Conservation (phyloP, 2,329 filamentous ascomycete genomes). For the Sarocladium strictum region DNA sequence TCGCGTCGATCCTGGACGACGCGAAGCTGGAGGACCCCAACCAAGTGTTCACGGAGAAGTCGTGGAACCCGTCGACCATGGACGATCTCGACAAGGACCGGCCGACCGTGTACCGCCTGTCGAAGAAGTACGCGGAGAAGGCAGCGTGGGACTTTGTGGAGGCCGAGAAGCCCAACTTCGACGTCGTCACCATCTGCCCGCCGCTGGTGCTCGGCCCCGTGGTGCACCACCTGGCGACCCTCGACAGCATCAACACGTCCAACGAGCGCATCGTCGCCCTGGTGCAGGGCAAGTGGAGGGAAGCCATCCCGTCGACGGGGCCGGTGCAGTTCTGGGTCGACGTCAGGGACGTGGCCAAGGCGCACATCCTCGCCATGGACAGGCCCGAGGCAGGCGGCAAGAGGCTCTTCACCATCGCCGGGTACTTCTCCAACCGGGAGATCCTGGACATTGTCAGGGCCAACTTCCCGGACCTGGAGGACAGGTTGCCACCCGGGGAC, state of each 20-base stretch:
- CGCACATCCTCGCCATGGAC: slow-evolving; percentile 48
- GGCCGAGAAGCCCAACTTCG: slow-evolving; percentile 28
- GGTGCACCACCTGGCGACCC: slow-evolving; percentile 28
- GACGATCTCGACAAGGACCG: slow-evolving; percentile 1
- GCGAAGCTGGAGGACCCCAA: slow-evolving; percentile 19
- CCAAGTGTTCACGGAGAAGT: slow-evolving; percentile 33
- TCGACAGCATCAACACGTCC: slow-evolving; percentile 34
- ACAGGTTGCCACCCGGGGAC: slow-evolving; percentile 39
- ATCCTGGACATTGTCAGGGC: slow-evolving; percentile 37
- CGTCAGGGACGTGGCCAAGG: slow-evolving; percentile 48
- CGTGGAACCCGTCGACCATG: slow-evolving; percentile 35
- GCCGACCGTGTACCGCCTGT: slow-evolving; percentile 21
- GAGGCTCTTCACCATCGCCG: slow-evolving; percentile 44
- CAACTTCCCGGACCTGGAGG: slow-evolving; percentile 44
- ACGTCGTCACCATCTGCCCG: slow-evolving; percentile 38
- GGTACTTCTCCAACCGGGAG: slow-evolving; percentile 39
- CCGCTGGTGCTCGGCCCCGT: slow-evolving; percentile 40
- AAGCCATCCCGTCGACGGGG: slow-evolving; percentile 34
- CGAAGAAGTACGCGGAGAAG: slow-evolving; percentile 29
- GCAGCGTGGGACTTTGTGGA: slow-evolving; percentile 29
- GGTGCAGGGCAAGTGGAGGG: slow-evolving; percentile 44
- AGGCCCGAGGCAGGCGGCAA: slow-evolving; percentile 39
- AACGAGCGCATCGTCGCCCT: slow-evolving; percentile 44
- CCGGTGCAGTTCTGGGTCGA: slow-evolving; percentile 45
- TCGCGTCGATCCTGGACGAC: slow-evolving; percentile 36